Conservation (phyloP, 2,329 filamentous ascomycete genomes). For the Penicillium sp. region DNA sequence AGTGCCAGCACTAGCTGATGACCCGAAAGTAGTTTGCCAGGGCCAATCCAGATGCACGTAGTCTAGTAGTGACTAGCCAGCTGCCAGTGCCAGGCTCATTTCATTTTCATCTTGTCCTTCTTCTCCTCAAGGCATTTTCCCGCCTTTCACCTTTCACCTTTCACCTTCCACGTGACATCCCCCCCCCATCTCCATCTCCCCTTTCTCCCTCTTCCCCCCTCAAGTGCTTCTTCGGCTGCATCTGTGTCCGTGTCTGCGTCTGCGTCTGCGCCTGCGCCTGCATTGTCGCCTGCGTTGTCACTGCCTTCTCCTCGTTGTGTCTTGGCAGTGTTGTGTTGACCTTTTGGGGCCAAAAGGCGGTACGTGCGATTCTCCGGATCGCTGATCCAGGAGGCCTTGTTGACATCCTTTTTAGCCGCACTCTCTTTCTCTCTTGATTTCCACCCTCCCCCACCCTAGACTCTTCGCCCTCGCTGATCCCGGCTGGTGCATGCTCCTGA, state of each 20-base stretch:
- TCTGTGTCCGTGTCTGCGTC: not conserved
- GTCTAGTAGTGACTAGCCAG: too few species aligned
- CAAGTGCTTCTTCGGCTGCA: not conserved
- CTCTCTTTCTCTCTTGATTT: constrained; percentile 8
- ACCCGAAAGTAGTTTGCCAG: not conserved
- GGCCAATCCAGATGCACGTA: not conserved
- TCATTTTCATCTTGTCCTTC: not conserved
- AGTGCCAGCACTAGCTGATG: not conserved
- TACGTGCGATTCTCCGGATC: constrained; percentile 18
- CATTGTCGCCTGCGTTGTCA: constrained; percentile 7
- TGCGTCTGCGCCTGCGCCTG: constrained; percentile 16
- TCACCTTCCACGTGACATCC: constrained; percentile 22
- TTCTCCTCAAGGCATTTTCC: not conserved
- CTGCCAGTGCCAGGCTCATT: not conserved
- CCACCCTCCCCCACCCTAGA: not conserved
- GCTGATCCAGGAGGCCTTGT: constrained; percentile 22
- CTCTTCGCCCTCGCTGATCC: not conserved
- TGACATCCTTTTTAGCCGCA: constrained; percentile 14
- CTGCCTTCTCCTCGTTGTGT: not conserved
- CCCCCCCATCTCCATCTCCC: constrained; percentile 21
- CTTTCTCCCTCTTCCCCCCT: constrained; percentile 9
- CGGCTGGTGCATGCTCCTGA: not conserved
- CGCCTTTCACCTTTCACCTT: constrained; percentile 4
- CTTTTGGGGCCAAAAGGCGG: constrained; percentile 21
- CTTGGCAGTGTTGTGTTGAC: constrained; percentile 20